Percentiles rank a stretch among this genome's conserved stretches.
These are phyloP conservation scores for Stemphylium vesicarium DNA, from an alignment of 2,329 filamentous ascomycete genomes.

Conservation along the genomic window DNA sequence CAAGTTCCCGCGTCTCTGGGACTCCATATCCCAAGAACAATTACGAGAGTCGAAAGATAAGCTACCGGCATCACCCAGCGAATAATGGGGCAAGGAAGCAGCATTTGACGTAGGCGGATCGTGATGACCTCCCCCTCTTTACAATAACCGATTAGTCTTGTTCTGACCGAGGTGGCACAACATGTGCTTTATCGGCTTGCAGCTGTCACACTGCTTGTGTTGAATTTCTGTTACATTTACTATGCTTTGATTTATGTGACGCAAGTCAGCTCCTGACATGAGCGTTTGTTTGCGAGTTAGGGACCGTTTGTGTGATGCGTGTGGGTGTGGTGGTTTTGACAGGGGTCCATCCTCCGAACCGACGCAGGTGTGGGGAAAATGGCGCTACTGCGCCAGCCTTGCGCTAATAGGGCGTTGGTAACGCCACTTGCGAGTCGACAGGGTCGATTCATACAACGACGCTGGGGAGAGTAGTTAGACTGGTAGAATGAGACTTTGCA, in stretches of 20 bases:
- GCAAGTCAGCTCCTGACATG: too few relatives aligned
- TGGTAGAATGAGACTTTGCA: background rate
- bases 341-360: too few relatives aligned
- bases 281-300: too few relatives aligned
- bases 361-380: slow-evolving; percentile 1
- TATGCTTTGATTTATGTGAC: too few relatives aligned
- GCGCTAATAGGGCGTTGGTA: background rate
- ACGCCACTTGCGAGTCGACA: background rate
- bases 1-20: background rate
- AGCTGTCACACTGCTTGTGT: background rate
- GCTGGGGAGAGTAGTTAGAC: background rate
- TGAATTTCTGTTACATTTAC: background rate
- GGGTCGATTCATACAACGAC: background rate
- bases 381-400: background rate
- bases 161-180: background rate
- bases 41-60: background rate
- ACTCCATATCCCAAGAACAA: background rate
- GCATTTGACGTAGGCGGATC: background rate
- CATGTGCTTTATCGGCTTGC: background rate
- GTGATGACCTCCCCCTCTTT: slow-evolving; percentile 1
- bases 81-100: background rate
- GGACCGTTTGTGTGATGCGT: too few relatives aligned
- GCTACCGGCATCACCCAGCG: background rate
- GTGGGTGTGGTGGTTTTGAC: background rate
- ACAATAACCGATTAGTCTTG: background rate